Base-by-base conservation (phyloP, 2,329 filamentous ascomycete species). In the Epichloe typhina region DNA sequence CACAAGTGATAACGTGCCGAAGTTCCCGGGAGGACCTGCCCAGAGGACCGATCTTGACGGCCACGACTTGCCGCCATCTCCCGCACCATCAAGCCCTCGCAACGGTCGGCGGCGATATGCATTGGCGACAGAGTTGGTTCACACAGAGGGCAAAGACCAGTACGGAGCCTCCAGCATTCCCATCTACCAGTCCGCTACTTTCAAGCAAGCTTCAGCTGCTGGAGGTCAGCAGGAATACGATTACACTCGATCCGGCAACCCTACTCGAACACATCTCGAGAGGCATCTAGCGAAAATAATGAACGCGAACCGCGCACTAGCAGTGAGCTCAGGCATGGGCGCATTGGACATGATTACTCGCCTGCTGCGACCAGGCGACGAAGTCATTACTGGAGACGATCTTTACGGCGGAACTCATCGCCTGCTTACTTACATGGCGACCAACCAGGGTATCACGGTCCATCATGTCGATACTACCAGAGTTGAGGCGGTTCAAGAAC, bases 251-350 rank as follows among this genome's bases (percentile, higher is more conserved):
- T 97, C 90, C 37, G 93, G 93, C 51, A 98, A 98, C 66, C 93
- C 93, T 17, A 98, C 93, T 52, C 82, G 93, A 57, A 95, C 91
- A 36, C 93, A 98, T 64, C 80, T 98, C 55, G 93, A 98, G 73
- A 83, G 91, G 53, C 93, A 98, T 69, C 75, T 98, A 60, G 93
- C 94, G 63, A 98, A 98, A 79, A 95, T 98, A 66, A 98, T 98
- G 94, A 90, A 88, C 60, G 93, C 93, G 44, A 82, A 83, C 61
- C 86, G 94, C 51, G 88, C 88, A 9, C 79, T 98, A 47, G 91
- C 94, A 46, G 91, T 97, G 43, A 89, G 90, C 50, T 97, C 91
- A 1, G 93, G 93, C 52, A 98, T 98, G 93, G 93, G 89, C 49
- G 93, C 93, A 23, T 74, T 97, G 61, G 93, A 98, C 69, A 91